phyloP scores from a whole-genome alignment of 2,329 filamentous ascomycete species.

The Hymenoscyphus repandus region DNA sequence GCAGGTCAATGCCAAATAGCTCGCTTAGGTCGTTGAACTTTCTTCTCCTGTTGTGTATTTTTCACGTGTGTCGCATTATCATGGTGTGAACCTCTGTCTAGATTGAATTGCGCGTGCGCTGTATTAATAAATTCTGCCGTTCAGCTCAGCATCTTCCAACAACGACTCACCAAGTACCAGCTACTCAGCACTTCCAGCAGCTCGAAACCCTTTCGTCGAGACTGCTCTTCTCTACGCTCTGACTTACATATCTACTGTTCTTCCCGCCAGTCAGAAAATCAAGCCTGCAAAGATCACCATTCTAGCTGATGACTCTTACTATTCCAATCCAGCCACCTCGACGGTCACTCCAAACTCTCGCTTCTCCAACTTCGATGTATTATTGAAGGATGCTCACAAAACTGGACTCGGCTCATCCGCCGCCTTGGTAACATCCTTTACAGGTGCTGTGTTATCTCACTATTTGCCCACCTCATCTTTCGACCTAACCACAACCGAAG shows the following conservation, averaged over 20 bases:
- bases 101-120: neutral
- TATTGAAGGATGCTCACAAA: conserved; percentile 78
- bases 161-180: conserved; percentile 13
- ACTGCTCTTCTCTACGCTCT: conserved; percentile 83
- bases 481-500: conserved; percentile 48
- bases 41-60: no score
- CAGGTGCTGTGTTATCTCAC: conserved; percentile 69
- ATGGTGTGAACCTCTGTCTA: no score
- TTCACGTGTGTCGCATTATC: no score
- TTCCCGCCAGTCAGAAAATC: conserved; percentile 42
- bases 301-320: conserved; percentile 94
- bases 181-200: conserved; percentile 37
- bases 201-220: conserved; percentile 82
- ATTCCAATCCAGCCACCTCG: conserved; percentile 60
- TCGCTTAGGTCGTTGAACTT: no score
- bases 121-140: neutral
- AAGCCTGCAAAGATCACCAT: conserved; percentile 73
- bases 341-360: conserved; percentile 29
- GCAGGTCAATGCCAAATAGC: no score
- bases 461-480: conserved; percentile 59
- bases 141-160: neutral
- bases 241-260: conserved; percentile 61
- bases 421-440: conserved; percentile 84
- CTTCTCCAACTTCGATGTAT: conserved; percentile 75
- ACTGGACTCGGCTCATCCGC: conserved; percentile 94